Evolutionary conservation across 2,329 filamentous ascomycete genomes (phyloP).

Genomic region (Colletotrichum sp.): DNA sequence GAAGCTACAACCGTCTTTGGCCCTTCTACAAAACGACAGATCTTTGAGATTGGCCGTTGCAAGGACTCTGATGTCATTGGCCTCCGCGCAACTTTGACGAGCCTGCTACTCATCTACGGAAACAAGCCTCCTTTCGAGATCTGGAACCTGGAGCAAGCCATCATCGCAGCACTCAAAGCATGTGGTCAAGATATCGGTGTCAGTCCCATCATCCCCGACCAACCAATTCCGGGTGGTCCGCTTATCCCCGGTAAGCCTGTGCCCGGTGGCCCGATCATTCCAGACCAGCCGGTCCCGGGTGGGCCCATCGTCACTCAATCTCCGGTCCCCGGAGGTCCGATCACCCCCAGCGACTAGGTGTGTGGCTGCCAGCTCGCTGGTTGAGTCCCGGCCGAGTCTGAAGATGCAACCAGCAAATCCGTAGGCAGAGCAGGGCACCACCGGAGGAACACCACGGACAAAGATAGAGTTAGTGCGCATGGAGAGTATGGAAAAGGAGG

Average conservation of each 20-base stretch:
- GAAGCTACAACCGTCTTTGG: background rate
- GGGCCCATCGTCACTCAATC: conserved; percentile 27
- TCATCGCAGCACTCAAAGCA: conserved; percentile 21
- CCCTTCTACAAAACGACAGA: conserved; percentile 16
- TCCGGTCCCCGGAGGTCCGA: conserved; percentile 12
- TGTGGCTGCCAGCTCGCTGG: background rate
- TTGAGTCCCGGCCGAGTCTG: background rate
- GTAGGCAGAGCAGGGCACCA: background rate
- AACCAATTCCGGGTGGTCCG: conserved; percentile 32
- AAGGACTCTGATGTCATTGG: conserved; percentile 21
- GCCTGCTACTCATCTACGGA: conserved; percentile 19
- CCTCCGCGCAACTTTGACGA: conserved; percentile 21
- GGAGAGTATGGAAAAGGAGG: background rate
- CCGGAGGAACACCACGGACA: background rate
- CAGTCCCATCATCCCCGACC: conserved; percentile 24
- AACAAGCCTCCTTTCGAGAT: conserved; percentile 16
- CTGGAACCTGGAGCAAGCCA: conserved; percentile 21
- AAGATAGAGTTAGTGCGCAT: conserved; percentile 1
- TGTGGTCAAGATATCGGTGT: conserved; percentile 13
- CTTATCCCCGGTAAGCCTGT: conserved; percentile 30
- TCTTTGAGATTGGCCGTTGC: conserved; percentile 22
- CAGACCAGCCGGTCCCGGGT: conserved; percentile 33
- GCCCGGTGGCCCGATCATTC: conserved; percentile 16
- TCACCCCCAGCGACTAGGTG: conserved; percentile 11
- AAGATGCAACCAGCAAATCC: background rate